phyloP scores from a whole-genome alignment of 129 eudicot genomes.

The carrot (Daucus carota) region DH1_v3.0 NC_030388.2:28928001-28928500 shows the following conservation, averaged over 20 bases:
- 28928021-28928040: background rate
- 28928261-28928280: background rate
- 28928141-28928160: slow-evolving; percentile 75
- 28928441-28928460: background rate
- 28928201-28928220: background rate
- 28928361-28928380: too few species aligned
- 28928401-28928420: background rate
- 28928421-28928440: background rate
- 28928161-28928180: slow-evolving; percentile 90
- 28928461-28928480: background rate
- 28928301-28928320: background rate
- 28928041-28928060: background rate
- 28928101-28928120: slow-evolving; percentile 36
- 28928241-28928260: background rate
- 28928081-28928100: background rate
- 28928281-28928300: background rate
- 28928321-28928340: background rate
- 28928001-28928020: background rate
- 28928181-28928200: slow-evolving; percentile 31
- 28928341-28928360: too few species aligned
- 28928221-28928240: background rate
- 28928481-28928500: background rate
- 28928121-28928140: slow-evolving; percentile 69
- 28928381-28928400: background rate
- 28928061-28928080: background rate